Conservation (phyloP, 202 grass and related monocot species). For the Bolboschoenoplectus hybrid region DNA sequence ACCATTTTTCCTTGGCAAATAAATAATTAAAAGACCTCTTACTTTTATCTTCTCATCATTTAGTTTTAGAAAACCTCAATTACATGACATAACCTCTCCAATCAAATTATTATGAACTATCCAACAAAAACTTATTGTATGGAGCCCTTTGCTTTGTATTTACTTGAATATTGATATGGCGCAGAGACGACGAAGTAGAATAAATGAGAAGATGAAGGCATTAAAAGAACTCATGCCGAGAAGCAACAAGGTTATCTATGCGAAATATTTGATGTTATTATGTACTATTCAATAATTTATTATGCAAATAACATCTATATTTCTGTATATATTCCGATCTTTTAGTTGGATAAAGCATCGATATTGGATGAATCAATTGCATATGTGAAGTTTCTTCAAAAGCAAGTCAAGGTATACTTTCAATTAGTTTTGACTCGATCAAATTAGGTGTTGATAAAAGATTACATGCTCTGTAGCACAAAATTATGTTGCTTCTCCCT, state of each 20-base stretch:
- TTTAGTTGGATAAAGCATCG: conserved; percentile 52
- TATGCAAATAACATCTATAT: conserved; percentile 1
- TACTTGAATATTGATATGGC: neutral
- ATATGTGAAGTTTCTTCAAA: conserved; percentile 50
- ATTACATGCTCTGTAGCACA: neutral
- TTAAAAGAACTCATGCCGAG: conserved; percentile 47
- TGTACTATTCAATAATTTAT: neutral
- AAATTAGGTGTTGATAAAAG: neutral
- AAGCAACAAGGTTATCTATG: conserved; percentile 40
- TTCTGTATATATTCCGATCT: neutral
- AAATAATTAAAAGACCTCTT: too few relatives aligned
- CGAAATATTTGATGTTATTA: neutral
- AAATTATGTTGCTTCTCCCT: neutral
- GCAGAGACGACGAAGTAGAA: conserved; percentile 46
- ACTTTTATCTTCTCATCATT: too few relatives aligned
- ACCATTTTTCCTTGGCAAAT: too few relatives aligned
- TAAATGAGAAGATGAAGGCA: conserved; percentile 46
- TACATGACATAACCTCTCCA: neutral
- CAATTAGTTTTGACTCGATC: neutral
- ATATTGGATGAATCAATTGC: conserved; percentile 47
- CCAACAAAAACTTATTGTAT: neutral
- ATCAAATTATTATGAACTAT: neutral
- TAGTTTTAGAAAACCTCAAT: neutral
- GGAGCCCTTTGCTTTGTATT: neutral
- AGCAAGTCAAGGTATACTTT: conserved; percentile 51